Base-by-base conservation (phyloP, 345 rosid genomes). In the Lepidium didymum region DNA sequence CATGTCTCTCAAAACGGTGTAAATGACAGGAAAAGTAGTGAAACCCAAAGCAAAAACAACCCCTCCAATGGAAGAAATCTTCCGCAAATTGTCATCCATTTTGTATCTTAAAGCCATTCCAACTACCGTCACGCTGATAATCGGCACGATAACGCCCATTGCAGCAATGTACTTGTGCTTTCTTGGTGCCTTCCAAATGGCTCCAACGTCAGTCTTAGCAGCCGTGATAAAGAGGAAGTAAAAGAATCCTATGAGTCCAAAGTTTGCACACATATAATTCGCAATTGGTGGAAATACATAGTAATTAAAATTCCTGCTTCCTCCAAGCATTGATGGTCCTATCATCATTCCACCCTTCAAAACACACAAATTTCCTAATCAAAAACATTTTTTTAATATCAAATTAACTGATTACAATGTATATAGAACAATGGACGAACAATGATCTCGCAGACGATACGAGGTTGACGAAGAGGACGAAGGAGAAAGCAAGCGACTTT, bases 271-370 rank as follows among this genome's bases (percentile, higher is more conserved):
- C 27, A 90, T 57, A 61, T 67, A 84, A 29, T 69, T 47, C 1
- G 82, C 70, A n/a, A 76, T 68, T 0, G 70, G 83, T 2, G 96
- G 90, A 42, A 82, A 80, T 4, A 82, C 3, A 2, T 15, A 15
- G 14, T 49, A 52, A 7, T 64, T 31, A 50, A 86, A 84, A 5
- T 34, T 65, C 55, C 57, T 19, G 80, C 51, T 85, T 21, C 72
- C 72, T 9, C 94, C 87, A 1, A 93, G 62, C 61, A 88, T 18
- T 0, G 97, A 90, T 0, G 97, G 96, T 75, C 97, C 97, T 12
- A 93, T 38, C 47, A 87, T 55, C 54, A 90, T 73, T 3, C 96
- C 97, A 35, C 94, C 96, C 98, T 90, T 43, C 70, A 68, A 61
- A 72, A 68, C 13, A 68, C 13, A 23, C 5, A 43, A 27, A 0